Evolutionary conservation across 441 rosid genomes (phyloP).

Genomic region (Erodium moschatum): DNA sequence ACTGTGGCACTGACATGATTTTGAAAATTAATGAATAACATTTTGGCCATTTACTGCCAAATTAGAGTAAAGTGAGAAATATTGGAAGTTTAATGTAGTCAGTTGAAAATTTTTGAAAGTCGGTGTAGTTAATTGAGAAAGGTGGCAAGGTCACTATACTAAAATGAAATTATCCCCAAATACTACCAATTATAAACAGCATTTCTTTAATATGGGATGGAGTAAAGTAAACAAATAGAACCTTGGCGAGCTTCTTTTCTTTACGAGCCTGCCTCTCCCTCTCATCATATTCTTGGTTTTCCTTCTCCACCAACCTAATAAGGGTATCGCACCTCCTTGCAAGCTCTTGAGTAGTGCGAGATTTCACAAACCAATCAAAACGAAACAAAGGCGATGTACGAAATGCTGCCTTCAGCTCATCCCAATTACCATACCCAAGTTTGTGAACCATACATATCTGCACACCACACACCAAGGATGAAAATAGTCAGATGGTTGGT

Average conservation of each 20-base stretch:
- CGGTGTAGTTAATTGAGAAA: too few species aligned
- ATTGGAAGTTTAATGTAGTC: too few species aligned
- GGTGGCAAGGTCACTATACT: too few species aligned
- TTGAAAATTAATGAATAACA: too few species aligned
- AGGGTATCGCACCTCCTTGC: slow-evolving; percentile 96
- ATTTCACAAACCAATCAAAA: slow-evolving; percentile 96
- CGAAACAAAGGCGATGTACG: slow-evolving; percentile 74
- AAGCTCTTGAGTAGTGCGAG: slow-evolving; percentile 86
- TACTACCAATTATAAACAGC: too few species aligned
- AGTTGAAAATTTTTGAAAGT: too few species aligned
- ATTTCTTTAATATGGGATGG: too few species aligned
- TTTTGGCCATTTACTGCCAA: too few species aligned
- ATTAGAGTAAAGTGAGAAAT: too few species aligned
- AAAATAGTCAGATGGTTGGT: slow-evolving; percentile 4
- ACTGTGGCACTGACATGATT: too few species aligned
- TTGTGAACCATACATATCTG: slow-evolving; percentile 99
- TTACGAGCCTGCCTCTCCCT: slow-evolving; percentile 95
- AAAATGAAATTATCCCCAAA: too few species aligned
- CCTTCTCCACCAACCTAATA: slow-evolving; percentile 92
- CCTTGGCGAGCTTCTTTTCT: slow-evolving; percentile 97
- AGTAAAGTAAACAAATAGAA: slow-evolving; percentile 16
- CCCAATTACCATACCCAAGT: slow-evolving; percentile 99
- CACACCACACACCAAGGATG: slow-evolving; percentile 12
- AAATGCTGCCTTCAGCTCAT: slow-evolving; percentile 86
- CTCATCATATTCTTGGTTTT: slow-evolving; percentile 92